Evolutionary conservation across 495 filamentous ascomycete species (phyloP), one percentile per base, ranked within the genome.

Genomic region (Hyaloscypha variabilis): DNA sequence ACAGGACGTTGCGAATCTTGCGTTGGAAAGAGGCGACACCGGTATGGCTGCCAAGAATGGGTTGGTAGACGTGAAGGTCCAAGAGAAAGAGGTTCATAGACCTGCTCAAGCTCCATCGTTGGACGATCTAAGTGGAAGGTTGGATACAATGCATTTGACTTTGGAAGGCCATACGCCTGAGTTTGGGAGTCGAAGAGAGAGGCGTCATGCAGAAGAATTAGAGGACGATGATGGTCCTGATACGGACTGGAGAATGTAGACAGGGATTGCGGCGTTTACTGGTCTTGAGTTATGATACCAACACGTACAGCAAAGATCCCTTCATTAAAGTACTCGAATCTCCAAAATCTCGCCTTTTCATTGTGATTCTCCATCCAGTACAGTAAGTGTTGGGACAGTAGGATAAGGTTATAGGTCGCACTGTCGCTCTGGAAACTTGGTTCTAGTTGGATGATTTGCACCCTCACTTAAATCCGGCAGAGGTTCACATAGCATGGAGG

Each of bases 11-110:
- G 74, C 70, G 25, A 75, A 80, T 39, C 72, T 88, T 6, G 83
- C 84, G 4, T 66, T 81, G 0, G 87, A 90, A 68, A 78, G 86
- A 51, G 85, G 86, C 23, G 81, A 83, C 60, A 74, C 63, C 56
- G 67, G 52, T 29, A 13, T 14, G 52, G 68, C 66, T 39, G 60
- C 63, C 1, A 58, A 46, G 36, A 67, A 57, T 51, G 73, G 64
- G 0, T 58, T 70, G 23, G 66, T 71, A 14, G 79, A 66, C 51
- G 74, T 74, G 21, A 77, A 72, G 1, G 82, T 88, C n/a, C 71
- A 74, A 19, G 86, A 88, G 73, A 86, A 82, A 58, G 51, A 67
- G 0, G 68, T 75, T 17, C 69, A 62, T 6, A 66, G 54, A 30
- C 57, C 73, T 6, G 72, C 73, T 8, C 68, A 73, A 63, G 71